phyloP scores from a whole-genome alignment of 805 yeast species.

The Maudiozyma serrabonitensis region DNA sequence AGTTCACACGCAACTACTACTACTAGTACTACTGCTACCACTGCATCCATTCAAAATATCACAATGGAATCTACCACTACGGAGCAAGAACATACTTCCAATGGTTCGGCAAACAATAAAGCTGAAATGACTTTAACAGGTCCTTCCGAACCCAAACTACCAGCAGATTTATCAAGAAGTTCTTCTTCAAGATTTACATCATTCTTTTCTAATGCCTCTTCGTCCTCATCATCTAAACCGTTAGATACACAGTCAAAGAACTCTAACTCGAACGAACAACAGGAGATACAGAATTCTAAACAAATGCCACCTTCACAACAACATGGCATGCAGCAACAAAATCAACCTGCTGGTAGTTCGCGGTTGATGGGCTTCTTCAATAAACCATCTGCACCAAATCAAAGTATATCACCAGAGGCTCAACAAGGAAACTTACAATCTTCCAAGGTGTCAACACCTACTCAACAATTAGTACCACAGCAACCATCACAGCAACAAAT shows the following conservation, averaged over 20 bases:
- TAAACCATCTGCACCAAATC: conserved; percentile 6
- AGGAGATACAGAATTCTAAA: background rate
- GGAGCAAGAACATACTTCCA: background rate
- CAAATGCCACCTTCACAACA: background rate
- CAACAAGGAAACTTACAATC: background rate
- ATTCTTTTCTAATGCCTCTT: conserved; percentile 15
- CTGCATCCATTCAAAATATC: background rate
- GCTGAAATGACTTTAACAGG: background rate
- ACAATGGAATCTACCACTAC: background rate
- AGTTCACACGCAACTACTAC: background rate
- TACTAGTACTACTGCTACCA: background rate
- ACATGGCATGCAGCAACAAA: background rate
- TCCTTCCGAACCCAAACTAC: background rate
- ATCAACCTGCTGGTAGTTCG: conserved; percentile 17
- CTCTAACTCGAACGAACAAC: background rate
- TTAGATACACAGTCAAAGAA: background rate
- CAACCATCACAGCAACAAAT: conserved; percentile 4
- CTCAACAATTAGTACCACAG: conserved; percentile 5
- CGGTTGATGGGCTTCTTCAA: conserved; percentile 26
- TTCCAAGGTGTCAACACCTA: background rate
- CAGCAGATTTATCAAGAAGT: conserved; percentile 8
- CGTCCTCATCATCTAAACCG: background rate
- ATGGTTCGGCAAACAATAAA: background rate
- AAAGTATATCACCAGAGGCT: conserved; percentile 1
- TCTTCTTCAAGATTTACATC: conserved; percentile 30